Base-by-base conservation (phyloP, 2,329 filamentous ascomycete species). In the Colletotrichum sp. region DNA sequence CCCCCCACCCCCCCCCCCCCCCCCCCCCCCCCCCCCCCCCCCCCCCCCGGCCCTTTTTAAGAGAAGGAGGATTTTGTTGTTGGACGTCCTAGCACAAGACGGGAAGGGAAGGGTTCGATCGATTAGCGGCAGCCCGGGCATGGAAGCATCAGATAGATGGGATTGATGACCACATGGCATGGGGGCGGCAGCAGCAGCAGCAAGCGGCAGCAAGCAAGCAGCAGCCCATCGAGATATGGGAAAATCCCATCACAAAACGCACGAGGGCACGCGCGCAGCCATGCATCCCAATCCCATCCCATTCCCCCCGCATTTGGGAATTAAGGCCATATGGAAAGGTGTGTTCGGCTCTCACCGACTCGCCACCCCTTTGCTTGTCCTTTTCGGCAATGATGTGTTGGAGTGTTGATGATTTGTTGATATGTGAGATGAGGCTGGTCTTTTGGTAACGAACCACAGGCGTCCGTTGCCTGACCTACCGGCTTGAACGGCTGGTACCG, bases 341-440 rank as follows among this genome's bases (percentile, higher is more conserved):
- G 18, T 8, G 65, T 72, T 68, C 73, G 69, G 73, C 69, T 67
- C 63, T 67, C 73, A 72, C 62, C 62, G 73, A 72, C 69, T 68
- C 56, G 69, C 73, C 69, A 75, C 73, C 34, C 16, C 55, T 26
- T 48, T 21, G 18, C 43, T n/a, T 32, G 24, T 34, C 36, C 13
- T 74, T 71, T 71, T 69, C 16, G 71, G 67, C 52, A 65, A 74
- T 74, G 67, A 71, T 65, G 24, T 74, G 67, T 65, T 30, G 32
- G 5, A 36, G 32, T 21, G 59, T n/a, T 62, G 30, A 24, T 30
- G 32, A 9, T 62, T 34, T 21, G 59, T n/a, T 62, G 30, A 24
- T 30, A 62, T 62, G 59, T 62, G 59, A 62, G 59, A 21, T 59
- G 32, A 28, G 18, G 14, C 16, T 59, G 21, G 14, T 30, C 24